Base-by-base conservation (phyloP, 345 rosid genomes). In the Pseudoturritis turrita region DNA sequence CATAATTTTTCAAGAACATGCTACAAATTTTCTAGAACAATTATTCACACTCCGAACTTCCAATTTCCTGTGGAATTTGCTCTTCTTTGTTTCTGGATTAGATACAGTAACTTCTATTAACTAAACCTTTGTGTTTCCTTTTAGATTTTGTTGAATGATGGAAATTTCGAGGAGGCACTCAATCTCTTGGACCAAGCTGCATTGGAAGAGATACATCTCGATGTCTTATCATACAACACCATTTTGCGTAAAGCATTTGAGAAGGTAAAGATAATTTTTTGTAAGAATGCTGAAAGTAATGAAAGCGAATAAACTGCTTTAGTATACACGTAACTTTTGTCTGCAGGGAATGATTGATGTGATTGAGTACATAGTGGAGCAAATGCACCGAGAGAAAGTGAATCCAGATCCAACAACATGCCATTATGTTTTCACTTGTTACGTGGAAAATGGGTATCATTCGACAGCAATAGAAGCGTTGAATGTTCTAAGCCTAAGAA, bases 381-480 rank as follows among this genome's bases (percentile, higher is more conserved):
- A 75, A 63, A 89, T 95, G 93, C 82, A 66, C 40, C 83, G 51
- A 65, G 79, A 78, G 52, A 82, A 79, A 57, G 70, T 91, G 37
- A 81, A 53, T 76, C 99, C 97, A 22, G 93, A 91, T 68, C 79
- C 91, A 57, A 50, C 88, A 10, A 88, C 96, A 68, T 95, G 96
- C 82, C 41, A 59, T 18, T 58, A 41, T 60, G 96, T 86, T 45
- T 89, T 85, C 78, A 29, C 65, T 21, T 71, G 84, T 50, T 91
- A 91, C 17, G 78, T 80, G 13, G 73, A 69, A 17, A 36, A 64
- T 11, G 83, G 83, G 43, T 83, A 76, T 73, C 68, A 77, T 47
- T 63, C 65, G 36, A 82, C 80, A 10, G 97, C 89, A 7, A 5
- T 83, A 26, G 95, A 89, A 83, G 97, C 97, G 0, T 78, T 94